Evolutionary conservation across 2,329 filamentous ascomycete species (phyloP).

Genomic region (Pyrenophora graminea): DNA sequence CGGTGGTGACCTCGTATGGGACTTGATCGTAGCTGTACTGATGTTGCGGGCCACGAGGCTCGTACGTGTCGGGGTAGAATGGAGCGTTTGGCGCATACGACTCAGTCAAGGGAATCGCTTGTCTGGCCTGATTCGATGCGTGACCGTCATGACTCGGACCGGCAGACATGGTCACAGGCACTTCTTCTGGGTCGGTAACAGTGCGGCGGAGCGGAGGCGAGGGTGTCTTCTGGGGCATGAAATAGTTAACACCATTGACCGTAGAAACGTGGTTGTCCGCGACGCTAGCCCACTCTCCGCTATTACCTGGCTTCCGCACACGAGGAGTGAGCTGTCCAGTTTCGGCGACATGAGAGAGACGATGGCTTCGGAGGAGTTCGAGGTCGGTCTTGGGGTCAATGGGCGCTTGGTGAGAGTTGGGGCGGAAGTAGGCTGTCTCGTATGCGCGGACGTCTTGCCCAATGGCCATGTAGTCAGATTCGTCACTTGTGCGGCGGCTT

Average conservation of each 20-base stretch:
- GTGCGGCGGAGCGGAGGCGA: slow-evolving; percentile 37
- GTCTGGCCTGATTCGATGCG: slow-evolving; percentile 31
- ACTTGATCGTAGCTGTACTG: slow-evolving; percentile 43
- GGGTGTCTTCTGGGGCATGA: slow-evolving; percentile 44
- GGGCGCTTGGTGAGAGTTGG: slow-evolving; percentile 24
- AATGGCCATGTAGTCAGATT: slow-evolving; percentile 42
- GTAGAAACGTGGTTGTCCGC: slow-evolving; percentile 38
- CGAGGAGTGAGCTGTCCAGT: slow-evolving; percentile 54
- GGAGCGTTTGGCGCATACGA: slow-evolving; percentile 43
- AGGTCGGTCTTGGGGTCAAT: slow-evolving; percentile 43
- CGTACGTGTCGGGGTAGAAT: slow-evolving; percentile 42
- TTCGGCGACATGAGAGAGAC: slow-evolving; percentile 56
- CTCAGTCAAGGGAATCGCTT: slow-evolving; percentile 43
- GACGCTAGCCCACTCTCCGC: slow-evolving; percentile 46
- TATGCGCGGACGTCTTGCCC: slow-evolving; percentile 36
- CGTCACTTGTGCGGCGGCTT: slow-evolving; percentile 41
- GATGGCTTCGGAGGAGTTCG: slow-evolving; percentile 52
- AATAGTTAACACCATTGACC: slow-evolving; percentile 45
- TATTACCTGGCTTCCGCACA: slow-evolving; percentile 44
- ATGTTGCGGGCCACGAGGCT: slow-evolving; percentile 44
- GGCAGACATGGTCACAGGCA: slow-evolving; percentile 13
- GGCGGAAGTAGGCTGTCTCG: slow-evolving; percentile 42
- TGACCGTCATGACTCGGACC: slow-evolving; percentile 29
- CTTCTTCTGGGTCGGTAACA: slow-evolving; percentile 21
- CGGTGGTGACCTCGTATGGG: slow-evolving; percentile 33